phyloP scores from a whole-genome alignment of 805 yeast species.

The Starmerella etchellsii region DNA sequence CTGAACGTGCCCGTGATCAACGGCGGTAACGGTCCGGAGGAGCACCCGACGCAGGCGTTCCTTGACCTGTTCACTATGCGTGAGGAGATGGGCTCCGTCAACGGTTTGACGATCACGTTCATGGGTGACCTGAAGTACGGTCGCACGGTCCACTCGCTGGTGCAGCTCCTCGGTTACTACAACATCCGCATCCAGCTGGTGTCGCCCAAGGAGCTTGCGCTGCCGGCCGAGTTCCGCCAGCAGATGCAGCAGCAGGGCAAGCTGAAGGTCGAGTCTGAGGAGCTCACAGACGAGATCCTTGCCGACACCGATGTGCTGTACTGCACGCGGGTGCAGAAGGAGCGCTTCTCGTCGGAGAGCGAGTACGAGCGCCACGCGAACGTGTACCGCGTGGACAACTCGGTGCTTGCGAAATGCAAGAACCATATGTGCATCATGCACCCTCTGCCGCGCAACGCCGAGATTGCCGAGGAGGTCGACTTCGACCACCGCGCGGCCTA shows the following conservation, averaged over 20 bases:
- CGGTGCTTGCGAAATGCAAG: slow-evolving; percentile 80
- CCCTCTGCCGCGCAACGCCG: slow-evolving; percentile 94
- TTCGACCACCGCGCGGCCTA: slow-evolving; percentile 99
- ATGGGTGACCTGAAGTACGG: slow-evolving; percentile 99
- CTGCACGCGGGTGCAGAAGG: slow-evolving; percentile 97
- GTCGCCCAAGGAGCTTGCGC: slow-evolving; percentile 72
- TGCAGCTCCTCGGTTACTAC: slow-evolving; percentile 79
- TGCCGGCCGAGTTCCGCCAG: slow-evolving; percentile 63
- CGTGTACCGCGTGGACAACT: slow-evolving; percentile 83
- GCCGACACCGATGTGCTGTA: slow-evolving; percentile 87
- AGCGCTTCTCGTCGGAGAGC: slow-evolving; percentile 65
- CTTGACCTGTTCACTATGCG: slow-evolving; percentile 94
- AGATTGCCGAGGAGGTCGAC: slow-evolving; percentile 95
- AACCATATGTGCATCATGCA: slow-evolving; percentile 98
- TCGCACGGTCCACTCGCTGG: slow-evolving; percentile 94
- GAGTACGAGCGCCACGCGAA: slow-evolving; percentile 85
- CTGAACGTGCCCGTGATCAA: slow-evolving; percentile 95
- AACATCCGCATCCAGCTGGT: slow-evolving; percentile 88
- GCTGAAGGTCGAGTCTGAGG: slow-evolving; percentile 60
- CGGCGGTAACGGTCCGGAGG: slow-evolving; percentile 96
- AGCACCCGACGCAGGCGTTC: slow-evolving; percentile 98
- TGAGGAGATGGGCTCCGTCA: slow-evolving; percentile 97
- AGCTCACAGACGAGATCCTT: slow-evolving; percentile 70
- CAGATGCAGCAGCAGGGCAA: slow-evolving; percentile 55
- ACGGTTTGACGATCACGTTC: slow-evolving; percentile 93